Conservation (phyloP, 805 yeast species). For the Sugiyamaella qingdaonensis region DNA sequence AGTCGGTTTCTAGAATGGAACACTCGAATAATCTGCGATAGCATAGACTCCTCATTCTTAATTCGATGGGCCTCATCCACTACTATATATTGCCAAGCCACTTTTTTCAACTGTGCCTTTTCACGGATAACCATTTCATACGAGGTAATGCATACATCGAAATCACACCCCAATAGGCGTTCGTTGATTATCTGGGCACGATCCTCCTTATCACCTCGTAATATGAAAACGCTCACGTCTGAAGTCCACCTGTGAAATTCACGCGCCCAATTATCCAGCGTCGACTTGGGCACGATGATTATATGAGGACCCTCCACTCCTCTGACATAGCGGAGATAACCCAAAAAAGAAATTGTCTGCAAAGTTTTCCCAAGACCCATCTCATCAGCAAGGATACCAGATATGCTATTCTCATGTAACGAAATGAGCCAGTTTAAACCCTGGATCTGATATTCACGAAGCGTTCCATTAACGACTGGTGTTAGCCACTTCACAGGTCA, state of each 20-base stretch:
- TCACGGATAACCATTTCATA: conserved; percentile 92
- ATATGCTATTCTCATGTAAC: conserved; percentile 74
- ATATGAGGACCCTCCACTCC: conserved; percentile 85
- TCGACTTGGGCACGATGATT: conserved; percentile 91
- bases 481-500: background rate
- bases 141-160: conserved; percentile 86
- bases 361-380: conserved; percentile 97
- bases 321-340: conserved; percentile 72
- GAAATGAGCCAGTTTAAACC: conserved; percentile 94
- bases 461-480: conserved; percentile 52
- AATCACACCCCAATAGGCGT: conserved; percentile 61
- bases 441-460: conserved; percentile 89
- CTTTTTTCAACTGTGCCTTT: conserved; percentile 68
- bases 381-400: conserved; percentile 95
- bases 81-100: conserved; percentile 89
- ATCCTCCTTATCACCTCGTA: conserved; percentile 83
- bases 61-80: conserved; percentile 97
- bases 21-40: conserved; percentile 85
- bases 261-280: conserved; percentile 93
- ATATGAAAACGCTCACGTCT: conserved; percentile 74
- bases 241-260: conserved; percentile 96
- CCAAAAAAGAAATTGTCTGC: conserved; percentile 90
- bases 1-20: conserved; percentile 82
- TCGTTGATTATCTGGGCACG: conserved; percentile 58
- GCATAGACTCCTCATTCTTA: conserved; percentile 86